phyloP scores from a whole-genome alignment of 2,329 filamentous ascomycete species.

The Neonectria faginata region DNA sequence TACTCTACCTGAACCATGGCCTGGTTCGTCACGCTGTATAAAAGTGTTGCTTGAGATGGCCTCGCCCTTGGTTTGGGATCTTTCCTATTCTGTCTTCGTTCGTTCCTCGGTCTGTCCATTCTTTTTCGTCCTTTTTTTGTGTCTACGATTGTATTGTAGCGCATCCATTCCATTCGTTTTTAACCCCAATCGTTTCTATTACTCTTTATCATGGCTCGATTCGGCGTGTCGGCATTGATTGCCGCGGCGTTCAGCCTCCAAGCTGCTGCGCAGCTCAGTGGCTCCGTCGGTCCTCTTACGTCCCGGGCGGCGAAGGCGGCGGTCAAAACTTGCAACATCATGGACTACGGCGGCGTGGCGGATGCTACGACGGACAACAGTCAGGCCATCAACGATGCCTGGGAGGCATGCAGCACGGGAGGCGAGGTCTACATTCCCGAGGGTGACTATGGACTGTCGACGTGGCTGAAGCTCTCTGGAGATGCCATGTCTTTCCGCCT shows the following conservation, averaged over 20 bases:
- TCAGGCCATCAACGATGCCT: slow-evolving; percentile 34
- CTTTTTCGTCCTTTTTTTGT: slow-evolving; percentile 1
- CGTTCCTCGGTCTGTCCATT: slow-evolving; percentile 7
- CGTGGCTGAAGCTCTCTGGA: slow-evolving; percentile 35
- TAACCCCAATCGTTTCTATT: slow-evolving; percentile 5
- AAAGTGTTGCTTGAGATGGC: slow-evolving; percentile 14
- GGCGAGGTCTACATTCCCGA: slow-evolving; percentile 36
- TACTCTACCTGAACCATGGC: slow-evolving; percentile 13
- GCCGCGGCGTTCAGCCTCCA: slow-evolving; percentile 33
- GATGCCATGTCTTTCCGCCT: slow-evolving; percentile 38
- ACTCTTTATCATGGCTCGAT: slow-evolving; percentile 25
- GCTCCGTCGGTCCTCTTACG: slow-evolving; percentile 35
- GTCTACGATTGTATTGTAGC: slow-evolving; percentile 19
- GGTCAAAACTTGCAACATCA: slow-evolving; percentile 37
- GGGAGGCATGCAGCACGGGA: slow-evolving; percentile 34
- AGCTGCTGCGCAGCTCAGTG: slow-evolving; percentile 38
- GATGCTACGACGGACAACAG: slow-evolving; percentile 34
- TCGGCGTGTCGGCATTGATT: slow-evolving; percentile 32
- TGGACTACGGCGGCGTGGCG: slow-evolving; percentile 32
- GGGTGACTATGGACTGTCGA: slow-evolving; percentile 36
- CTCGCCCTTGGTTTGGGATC: not conserved
- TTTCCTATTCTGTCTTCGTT: slow-evolving; percentile 12
- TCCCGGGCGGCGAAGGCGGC: slow-evolving; percentile 30
- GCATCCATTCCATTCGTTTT: slow-evolving; percentile 20
- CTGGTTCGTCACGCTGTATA: slow-evolving; percentile 3